Conservation (phyloP, 2,329 filamentous ascomycete genomes). For the Scopulariopsis brevicaulis region DNA sequence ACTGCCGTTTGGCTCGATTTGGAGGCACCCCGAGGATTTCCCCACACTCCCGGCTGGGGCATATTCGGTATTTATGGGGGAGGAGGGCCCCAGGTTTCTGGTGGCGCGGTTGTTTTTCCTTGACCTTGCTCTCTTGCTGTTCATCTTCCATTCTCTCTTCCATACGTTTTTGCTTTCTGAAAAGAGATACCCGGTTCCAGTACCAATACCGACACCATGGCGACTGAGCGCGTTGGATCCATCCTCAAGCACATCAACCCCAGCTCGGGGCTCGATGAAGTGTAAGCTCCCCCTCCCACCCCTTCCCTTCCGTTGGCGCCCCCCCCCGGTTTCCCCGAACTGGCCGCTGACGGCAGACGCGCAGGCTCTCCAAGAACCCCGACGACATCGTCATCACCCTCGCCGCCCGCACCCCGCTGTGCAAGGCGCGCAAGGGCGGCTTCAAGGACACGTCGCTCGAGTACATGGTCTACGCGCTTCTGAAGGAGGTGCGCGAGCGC, state of each 20-base stretch:
- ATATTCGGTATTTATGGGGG: background rate
- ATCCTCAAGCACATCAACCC: slow-evolving; percentile 80
- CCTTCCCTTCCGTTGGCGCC: background rate
- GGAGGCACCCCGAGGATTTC: background rate
- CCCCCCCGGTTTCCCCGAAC: background rate
- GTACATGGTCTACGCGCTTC: slow-evolving; percentile 69
- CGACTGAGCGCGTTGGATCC: slow-evolving; percentile 73
- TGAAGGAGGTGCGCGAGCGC: slow-evolving; percentile 64
- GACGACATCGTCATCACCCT: slow-evolving; percentile 96
- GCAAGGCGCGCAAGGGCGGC: slow-evolving; percentile 82
- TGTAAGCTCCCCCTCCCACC: slow-evolving; percentile 45
- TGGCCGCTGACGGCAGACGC: background rate
- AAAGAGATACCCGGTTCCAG: background rate
- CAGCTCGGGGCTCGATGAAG: slow-evolving; percentile 56
- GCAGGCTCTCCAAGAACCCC: slow-evolving; percentile 78
- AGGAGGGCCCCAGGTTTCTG: background rate
- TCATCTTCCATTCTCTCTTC: background rate
- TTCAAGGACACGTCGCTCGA: slow-evolving; percentile 93
- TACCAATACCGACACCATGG: slow-evolving; percentile 43
- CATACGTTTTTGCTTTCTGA: background rate
- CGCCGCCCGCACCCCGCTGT: slow-evolving; percentile 77
- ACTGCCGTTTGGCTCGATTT: background rate
- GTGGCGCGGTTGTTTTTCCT: background rate
- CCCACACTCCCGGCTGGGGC: background rate
- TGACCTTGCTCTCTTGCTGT: background rate